A percentile compares a stretch with the other conserved stretches of the same genome.
Conservation (phyloP, 2,329 filamentous ascomycete genomes). For the Bipolaris gigantea region DNA sequence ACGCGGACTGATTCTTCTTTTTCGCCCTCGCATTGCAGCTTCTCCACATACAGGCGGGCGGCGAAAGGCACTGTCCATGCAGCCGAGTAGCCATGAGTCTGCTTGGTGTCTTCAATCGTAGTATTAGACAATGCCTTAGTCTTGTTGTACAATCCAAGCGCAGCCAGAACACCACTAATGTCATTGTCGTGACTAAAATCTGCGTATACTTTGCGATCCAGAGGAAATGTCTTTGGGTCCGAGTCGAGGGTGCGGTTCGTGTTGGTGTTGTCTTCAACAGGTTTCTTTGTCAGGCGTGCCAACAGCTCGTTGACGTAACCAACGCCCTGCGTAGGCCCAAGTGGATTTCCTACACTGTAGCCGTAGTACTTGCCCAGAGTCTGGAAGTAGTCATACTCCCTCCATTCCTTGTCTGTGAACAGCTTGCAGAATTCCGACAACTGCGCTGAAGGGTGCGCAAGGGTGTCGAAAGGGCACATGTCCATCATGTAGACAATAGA, state of each 20-base stretch:
- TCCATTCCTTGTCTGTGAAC: slow-evolving; percentile 75
- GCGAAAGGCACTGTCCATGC: slow-evolving; percentile 83
- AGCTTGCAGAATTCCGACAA: slow-evolving; percentile 74
- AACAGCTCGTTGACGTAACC: slow-evolving; percentile 88
- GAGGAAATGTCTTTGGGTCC: slow-evolving; percentile 70
- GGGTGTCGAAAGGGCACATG: slow-evolving; percentile 80
- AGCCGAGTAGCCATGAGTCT: slow-evolving; percentile 70
- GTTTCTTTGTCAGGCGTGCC: slow-evolving; percentile 69
- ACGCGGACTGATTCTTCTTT: slow-evolving; percentile 74
- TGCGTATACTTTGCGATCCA: slow-evolving; percentile 69
- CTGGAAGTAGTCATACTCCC: slow-evolving; percentile 77
- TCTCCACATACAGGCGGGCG: slow-evolving; percentile 81
- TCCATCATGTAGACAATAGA: slow-evolving; percentile 81
- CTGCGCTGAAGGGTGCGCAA: slow-evolving; percentile 57
- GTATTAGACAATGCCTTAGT: slow-evolving; percentile 55
- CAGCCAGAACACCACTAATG: slow-evolving; percentile 75
- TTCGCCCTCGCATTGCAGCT: slow-evolving; percentile 68
- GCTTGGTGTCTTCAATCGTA: slow-evolving; percentile 52
- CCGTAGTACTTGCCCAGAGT: slow-evolving; percentile 84
- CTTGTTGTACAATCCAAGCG: slow-evolving; percentile 75
- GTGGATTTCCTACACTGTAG: slow-evolving; percentile 72
- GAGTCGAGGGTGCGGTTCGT: slow-evolving; percentile 78
- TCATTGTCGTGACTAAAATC: slow-evolving; percentile 94
- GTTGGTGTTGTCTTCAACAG: slow-evolving; percentile 72
- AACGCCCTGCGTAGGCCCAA: slow-evolving; percentile 83